A percentile compares a stretch with the other conserved stretches of the same genome.
Evolutionary conservation across 768 basidiomycete genomes (phyloP).

Genomic region (Sutorius australiensis): DNA sequence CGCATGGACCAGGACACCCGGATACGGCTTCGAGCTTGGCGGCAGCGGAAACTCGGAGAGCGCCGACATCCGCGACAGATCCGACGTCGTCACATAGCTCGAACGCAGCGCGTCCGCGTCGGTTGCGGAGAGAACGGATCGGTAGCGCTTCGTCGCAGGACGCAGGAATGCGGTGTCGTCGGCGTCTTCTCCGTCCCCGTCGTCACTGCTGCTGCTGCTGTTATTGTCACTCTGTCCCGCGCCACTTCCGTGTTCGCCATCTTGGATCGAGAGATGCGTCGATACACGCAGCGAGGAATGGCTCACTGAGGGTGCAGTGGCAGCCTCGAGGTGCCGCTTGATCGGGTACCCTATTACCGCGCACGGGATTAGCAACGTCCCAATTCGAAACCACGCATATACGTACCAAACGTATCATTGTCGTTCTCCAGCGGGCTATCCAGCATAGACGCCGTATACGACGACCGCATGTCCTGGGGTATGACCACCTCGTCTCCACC

Average conservation of each 20-base stretch:
- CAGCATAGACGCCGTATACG: constrained; percentile 19
- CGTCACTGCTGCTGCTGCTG: too few relatives aligned
- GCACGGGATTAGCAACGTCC: background rate
- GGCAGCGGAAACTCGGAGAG: constrained; percentile 73
- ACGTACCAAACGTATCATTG: constrained; percentile 32
- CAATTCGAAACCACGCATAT: background rate
- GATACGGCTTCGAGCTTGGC: constrained; percentile 33
- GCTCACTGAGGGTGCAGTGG: constrained; percentile 9
- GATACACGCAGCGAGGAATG: constrained; percentile 15
- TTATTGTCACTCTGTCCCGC: too few relatives aligned
- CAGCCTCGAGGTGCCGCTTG: constrained; percentile 18
- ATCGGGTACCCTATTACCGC: constrained; percentile 21
- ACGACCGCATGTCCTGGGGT: constrained; percentile 28
- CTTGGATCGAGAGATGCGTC: constrained; percentile 22
- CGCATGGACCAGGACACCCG: too few relatives aligned
- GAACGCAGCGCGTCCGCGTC: constrained; percentile 36
- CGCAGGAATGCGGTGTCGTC: constrained; percentile 5
- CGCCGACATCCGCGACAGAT: constrained; percentile 59
- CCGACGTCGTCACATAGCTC: constrained; percentile 64
- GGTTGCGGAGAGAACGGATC: constrained; percentile 24
- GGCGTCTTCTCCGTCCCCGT: constrained; percentile 4
- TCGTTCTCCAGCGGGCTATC: constrained; percentile 12
- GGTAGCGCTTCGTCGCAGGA: constrained; percentile 17
- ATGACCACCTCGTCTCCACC: constrained; percentile 10
- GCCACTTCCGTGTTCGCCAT: background rate